Evolutionary conservation across 768 basidiomycete genomes (phyloP).

Genomic region (Leccinum incarnatum): DNA sequence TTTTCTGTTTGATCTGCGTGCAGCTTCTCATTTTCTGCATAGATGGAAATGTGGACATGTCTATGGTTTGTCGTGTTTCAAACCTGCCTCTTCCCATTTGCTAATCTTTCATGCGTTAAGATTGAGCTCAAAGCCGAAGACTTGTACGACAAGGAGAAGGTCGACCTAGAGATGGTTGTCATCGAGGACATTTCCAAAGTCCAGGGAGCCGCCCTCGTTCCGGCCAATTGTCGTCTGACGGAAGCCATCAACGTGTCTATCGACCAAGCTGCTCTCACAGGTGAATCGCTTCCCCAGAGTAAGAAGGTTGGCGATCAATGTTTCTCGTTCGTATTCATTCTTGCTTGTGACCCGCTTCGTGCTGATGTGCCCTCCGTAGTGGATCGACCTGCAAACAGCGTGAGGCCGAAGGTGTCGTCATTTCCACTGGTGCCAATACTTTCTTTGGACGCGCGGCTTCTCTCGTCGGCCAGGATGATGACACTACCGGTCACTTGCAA

Average conservation of each 20-base stretch:
- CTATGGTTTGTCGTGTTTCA: constrained; percentile 45
- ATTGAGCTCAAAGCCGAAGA: constrained; percentile 93
- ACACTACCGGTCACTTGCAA: constrained; percentile 97
- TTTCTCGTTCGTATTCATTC: constrained; percentile 77
- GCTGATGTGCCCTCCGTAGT: constrained; percentile 35
- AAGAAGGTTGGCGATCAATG: constrained; percentile 97
- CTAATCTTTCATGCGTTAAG: constrained; percentile 24
- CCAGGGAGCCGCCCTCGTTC: constrained; percentile 61
- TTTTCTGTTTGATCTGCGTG: not conserved
- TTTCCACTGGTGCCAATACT: constrained; percentile 95
- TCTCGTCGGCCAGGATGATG: constrained; percentile 95
- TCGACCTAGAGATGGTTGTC: constrained; percentile 95
- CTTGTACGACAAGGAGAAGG: constrained; percentile 98
- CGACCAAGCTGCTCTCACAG: constrained; percentile 97
- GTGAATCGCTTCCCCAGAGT: constrained; percentile 89
- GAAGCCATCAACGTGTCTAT: constrained; percentile 98
- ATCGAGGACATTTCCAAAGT: constrained; percentile 92
- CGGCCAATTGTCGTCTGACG: constrained; percentile 94
- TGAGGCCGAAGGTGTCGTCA: constrained; percentile 98
- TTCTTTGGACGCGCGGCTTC: constrained; percentile 99
- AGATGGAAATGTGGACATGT: constrained; percentile 91
- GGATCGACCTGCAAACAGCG: constrained; percentile 99
- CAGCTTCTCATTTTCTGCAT: constrained; percentile 3
- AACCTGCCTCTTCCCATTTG: not conserved
- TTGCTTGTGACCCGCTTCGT: not conserved